Base-by-base conservation (phyloP, 2,329 filamentous ascomycete genomes). In the Beauveria varroae region DNA sequence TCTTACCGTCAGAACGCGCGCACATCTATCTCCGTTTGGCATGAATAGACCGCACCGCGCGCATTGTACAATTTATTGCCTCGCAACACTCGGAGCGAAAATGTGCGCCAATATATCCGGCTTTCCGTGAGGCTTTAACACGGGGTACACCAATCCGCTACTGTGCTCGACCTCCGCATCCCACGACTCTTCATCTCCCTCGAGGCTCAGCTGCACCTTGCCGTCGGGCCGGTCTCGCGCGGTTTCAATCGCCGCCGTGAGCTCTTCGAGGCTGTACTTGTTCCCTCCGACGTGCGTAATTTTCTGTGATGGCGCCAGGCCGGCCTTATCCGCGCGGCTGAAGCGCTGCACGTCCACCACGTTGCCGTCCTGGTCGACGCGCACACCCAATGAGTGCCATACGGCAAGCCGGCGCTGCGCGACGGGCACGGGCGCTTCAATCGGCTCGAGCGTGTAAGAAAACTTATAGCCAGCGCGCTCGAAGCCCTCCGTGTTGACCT, bases 141-240 rank as follows among this genome's bases (percentile, higher is more conserved):
- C 16, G 14, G 58, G 50, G 30, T 44, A 55, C 20, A 49, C 8
- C 26, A 56, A 7, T 9, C 58, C 51, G 5, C 10, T 6, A 16
- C 43, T 34, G n/a, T 55, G 34, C 20, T 49, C 22, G 12, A 61
- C n/a, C 2, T 5, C 50, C 1, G 16, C 41, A 41, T 61, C 43
- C 51, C 57, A 60, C n/a, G 50, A 24, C 9, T 60, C 57, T 30
- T 60, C 57, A 24, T 53, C 50, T 18, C 34, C 24, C n/a, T 20
- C 12, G 18, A 53, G 26, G 12, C 28, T 34, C 34, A 60, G 5
- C 22, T 14, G 26, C 47, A 53, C 50, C 26, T 40, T 37, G 26
- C 40, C 34, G 9, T 51, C 22, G 1, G 12, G n/a, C 7, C 47
- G 40, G 8, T 40, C 37, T 26, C 37, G 79, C 60, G 46, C 84